Evolutionary conservation across 2,329 filamentous ascomycete species (phyloP).

Genomic region (Cladosporium sp.): DNA sequence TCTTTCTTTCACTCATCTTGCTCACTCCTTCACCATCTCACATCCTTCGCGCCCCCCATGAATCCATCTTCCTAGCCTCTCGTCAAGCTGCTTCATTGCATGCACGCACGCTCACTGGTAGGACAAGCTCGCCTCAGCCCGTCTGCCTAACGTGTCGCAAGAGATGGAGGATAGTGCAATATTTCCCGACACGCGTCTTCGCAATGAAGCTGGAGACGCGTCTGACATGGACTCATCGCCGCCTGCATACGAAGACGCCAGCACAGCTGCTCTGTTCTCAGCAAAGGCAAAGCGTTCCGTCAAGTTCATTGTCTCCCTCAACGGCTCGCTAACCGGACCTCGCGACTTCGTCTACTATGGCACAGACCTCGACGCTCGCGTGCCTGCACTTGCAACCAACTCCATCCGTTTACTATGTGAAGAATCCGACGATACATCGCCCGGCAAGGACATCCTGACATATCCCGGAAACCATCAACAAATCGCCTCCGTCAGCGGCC

Average conservation of each 20-base stretch:
- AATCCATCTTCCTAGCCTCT: neutral
- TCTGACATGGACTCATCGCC: neutral
- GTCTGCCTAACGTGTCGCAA: neutral
- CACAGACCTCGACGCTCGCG: neutral
- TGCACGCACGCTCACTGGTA: neutral
- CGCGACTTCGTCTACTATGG: neutral
- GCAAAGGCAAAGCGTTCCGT: neutral
- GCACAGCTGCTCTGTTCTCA: neutral
- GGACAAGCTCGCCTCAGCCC: neutral
- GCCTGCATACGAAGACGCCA: neutral
- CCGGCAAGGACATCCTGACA: constrained; percentile 21
- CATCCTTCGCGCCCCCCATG: neutral
- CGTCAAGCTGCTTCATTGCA: neutral
- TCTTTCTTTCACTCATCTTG: neutral
- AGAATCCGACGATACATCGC: neutral
- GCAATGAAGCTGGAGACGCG: neutral
- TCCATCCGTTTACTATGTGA: neutral
- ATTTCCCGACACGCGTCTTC: neutral
- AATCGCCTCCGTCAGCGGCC: constrained; percentile 31
- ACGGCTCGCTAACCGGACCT: neutral
- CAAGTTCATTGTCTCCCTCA: neutral
- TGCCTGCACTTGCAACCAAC: neutral
- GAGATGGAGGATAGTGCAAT: neutral
- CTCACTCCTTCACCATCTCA: neutral
- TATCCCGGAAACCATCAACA: constrained; percentile 30